Evolutionary conservation across 2,329 filamentous ascomycete genomes (phyloP).

Genomic region (Waltergamsia citrina): DNA sequence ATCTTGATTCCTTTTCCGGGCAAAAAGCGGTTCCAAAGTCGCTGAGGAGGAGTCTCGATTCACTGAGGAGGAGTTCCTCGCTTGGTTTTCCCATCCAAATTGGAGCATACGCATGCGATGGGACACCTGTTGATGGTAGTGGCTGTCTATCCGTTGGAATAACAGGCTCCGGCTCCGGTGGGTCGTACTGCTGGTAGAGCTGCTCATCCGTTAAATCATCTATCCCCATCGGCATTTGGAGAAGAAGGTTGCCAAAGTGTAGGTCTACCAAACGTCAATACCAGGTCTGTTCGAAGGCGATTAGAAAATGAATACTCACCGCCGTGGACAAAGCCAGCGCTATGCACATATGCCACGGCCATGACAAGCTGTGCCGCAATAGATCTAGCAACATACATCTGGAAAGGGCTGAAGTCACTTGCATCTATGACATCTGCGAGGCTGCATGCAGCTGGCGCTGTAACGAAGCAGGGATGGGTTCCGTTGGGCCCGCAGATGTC

Average conservation of each 20-base stretch:
- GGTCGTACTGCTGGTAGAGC: slow-evolving; percentile 12
- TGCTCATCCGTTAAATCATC: slow-evolving; percentile 10
- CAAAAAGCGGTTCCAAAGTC: slow-evolving; percentile 25
- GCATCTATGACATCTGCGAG: slow-evolving; percentile 9
- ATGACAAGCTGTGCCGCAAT: slow-evolving; percentile 16
- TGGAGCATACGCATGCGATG: slow-evolving; percentile 14
- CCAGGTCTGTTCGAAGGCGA: not conserved
- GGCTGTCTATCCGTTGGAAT: slow-evolving; percentile 8
- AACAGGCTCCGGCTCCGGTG: slow-evolving; percentile 11
- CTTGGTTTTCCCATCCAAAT: slow-evolving; percentile 21
- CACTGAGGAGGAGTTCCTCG: slow-evolving; percentile 14
- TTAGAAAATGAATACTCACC: slow-evolving; percentile 7
- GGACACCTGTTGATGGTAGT: slow-evolving; percentile 12
- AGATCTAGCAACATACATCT: slow-evolving; percentile 14
- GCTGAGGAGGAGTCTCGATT: slow-evolving; percentile 10
- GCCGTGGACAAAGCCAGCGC: slow-evolving; percentile 19
- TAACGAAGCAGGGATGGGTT: slow-evolving; percentile 15
- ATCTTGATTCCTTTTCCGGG: slow-evolving; percentile 8
- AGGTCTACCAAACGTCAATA: slow-evolving; percentile 12
- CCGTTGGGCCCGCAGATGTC: slow-evolving; percentile 16
- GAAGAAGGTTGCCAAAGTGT: slow-evolving; percentile 21
- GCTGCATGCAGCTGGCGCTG: slow-evolving; percentile 13
- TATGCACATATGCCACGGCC: slow-evolving; percentile 18
- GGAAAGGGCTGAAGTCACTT: slow-evolving; percentile 10
- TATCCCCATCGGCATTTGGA: slow-evolving; percentile 11